phyloP scores from a whole-genome alignment of 345 rosid species.

The Dimocarpus longan region DNA sequence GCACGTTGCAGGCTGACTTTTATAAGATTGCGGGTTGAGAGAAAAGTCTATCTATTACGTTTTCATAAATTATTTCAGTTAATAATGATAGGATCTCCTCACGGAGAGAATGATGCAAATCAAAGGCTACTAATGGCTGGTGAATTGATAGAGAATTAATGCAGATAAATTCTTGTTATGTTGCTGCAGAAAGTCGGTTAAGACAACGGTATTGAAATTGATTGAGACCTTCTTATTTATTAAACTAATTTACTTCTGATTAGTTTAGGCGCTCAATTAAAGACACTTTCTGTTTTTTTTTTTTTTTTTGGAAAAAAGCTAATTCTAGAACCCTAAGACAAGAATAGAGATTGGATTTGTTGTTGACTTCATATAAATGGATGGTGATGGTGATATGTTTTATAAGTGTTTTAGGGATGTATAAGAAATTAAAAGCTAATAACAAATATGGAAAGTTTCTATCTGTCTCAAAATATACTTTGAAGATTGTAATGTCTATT shows the following conservation, averaged over 20 bases:
- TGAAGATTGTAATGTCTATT: conserved; percentile 10
- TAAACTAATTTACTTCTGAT: not conserved
- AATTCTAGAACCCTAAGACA: conserved; percentile 9
- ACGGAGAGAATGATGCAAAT: not conserved
- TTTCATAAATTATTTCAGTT: not conserved
- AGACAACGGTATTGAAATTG: not conserved
- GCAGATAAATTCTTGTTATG: not conserved
- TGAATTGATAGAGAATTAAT: not conserved
- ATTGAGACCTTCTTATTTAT: too few relatives aligned
- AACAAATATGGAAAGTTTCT: conserved; percentile 9
- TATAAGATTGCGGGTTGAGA: too few relatives aligned
- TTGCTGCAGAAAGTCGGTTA: not conserved
- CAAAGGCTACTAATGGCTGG: not conserved
- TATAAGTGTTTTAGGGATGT: not conserved
- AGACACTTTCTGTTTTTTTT: too few relatives aligned
- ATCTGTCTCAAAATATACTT: conserved; percentile 4
- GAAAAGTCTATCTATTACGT: too few relatives aligned
- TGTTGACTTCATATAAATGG: conserved; percentile 4
- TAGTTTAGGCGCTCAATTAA: not conserved
- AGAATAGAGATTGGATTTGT: not conserved
- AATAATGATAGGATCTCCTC: not conserved
- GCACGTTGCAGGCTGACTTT: too few relatives aligned
- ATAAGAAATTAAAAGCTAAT: not conserved
- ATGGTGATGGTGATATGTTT: not conserved
- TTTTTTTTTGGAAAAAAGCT: not conserved